Evolutionary conservation across 1,284 basidiomycete genomes (phyloP), one percentile per base, ranked within the genome.

Genomic region (Sanghuangporus weigelae): DNA sequence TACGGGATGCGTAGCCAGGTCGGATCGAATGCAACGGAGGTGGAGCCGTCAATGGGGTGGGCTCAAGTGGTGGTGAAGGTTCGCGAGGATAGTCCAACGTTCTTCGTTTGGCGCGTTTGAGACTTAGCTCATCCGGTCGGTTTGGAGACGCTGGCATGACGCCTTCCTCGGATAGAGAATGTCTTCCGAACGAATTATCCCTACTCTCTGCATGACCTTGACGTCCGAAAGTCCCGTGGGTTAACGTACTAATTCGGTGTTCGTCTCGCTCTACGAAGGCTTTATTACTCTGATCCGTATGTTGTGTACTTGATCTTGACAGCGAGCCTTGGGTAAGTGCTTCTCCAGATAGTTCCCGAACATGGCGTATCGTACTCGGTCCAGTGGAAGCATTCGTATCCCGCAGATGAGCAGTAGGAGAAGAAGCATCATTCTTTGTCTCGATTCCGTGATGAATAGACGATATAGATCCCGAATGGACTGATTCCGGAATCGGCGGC

Each of bases 401-500:
- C 10, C 63, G 57, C n/a, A 64, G 59, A 11, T 12, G 40, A 11
- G 63, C 63, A 16, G 51, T 2, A 31, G 58, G 51, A 10, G 40
- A n/a, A 3, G 54, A 16, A 26, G 40, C 11, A 21, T 59, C 38
- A 16, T 16, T 44, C 26, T 46, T 16, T 7, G 63, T 31, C 11
- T 42, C 35, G 31, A 50, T 10, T 4, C 38, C 11, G 19, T 31
- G 60, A 10, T 36, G 42, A 11, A 51, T 21, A 14, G 51, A 42
- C 21, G 51, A 55, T 12, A 31, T 26, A 23, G 59, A 60, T n/a
- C 36, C 58, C n/a, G 63, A 64, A 12, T 39, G 48, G 31, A 57
- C 49, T 23, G 63, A 60, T 55, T 64, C 63, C 10, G 63, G 63
- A 44, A 64, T 64, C 12, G 63, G 44, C 19, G 63, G 63, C 63